Evolutionary conservation across 1,284 basidiomycete species (phyloP), one percentile per base, ranked within the genome.

Genomic region (Grifola frondosa): DNA sequence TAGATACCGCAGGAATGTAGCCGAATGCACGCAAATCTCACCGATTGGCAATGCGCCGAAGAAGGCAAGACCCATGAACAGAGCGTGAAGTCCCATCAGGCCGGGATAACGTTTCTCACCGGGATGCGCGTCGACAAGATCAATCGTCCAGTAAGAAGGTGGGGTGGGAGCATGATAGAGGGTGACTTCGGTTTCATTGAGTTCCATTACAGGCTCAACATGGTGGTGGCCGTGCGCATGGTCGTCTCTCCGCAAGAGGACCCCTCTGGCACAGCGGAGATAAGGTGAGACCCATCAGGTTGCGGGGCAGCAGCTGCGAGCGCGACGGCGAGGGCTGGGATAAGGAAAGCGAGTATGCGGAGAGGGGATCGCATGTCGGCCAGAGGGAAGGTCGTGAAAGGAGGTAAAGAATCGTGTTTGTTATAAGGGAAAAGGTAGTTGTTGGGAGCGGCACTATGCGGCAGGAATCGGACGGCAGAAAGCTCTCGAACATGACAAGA

Each of bases 141-240:
- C 88, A 52, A 86, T 77, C 6, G 84, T 80, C 65, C 80, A 90
- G 61, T 91, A 92, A 4, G 88, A 90, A 0, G 82, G 78, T 0
- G 85, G 84, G 0, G 84, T 88, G 0, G 81, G 80, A 2, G 67
- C 61, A 60, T 91, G 88, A 46, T 69, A 66, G 52, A 78, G 60
- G 16, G 78, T 70, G 32, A 90, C 67, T 38, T 82, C 78, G 0
- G 85, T 84, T 60, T 91, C 90, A 60, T 91, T 88, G 35, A 91
- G 69, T 50, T 77, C 69, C 13, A 71, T 47, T 16, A 80, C 55
- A n/a, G 84, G 81, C 5, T 69, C 68, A 3, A 57, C 73, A 46
- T 75, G 67, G 36, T 69, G 66, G 46, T 70, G 65, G 54, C 58
- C 66, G 57, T 81, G 73, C 5, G 48, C 49, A 43, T 57, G 49